A percentile compares a stretch with the other conserved stretches of the same genome.
Evolutionary conservation across 2,329 filamentous ascomycete genomes (phyloP).

Genomic region (Trichoderma sp.): DNA sequence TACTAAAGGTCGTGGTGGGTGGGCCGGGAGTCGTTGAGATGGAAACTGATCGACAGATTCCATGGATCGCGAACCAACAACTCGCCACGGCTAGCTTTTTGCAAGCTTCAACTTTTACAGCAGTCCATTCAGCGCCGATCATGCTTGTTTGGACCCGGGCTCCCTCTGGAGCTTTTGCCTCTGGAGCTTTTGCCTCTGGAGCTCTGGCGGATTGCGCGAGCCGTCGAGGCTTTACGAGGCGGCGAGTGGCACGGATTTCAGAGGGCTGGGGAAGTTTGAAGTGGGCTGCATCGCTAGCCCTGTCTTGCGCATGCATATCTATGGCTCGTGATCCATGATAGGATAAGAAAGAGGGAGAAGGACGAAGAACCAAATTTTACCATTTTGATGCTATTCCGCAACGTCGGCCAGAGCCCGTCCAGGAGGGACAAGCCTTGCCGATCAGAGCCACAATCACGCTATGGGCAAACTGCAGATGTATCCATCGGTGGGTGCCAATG

Average conservation of each 20-base stretch:
- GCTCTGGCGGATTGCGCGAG: neutral
- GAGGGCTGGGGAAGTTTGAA: neutral
- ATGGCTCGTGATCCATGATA: constrained; percentile 6
- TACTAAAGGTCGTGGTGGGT: constrained; percentile 8
- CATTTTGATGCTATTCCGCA: neutral
- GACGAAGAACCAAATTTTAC: neutral
- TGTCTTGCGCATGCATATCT: constrained; percentile 17
- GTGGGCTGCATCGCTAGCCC: neutral
- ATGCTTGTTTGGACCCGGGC: neutral
- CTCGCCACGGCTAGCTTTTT: neutral
- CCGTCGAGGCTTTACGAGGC: neutral
- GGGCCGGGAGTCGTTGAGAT: constrained; percentile 11
- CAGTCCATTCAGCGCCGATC: neutral
- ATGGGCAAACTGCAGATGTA: constrained; percentile 2
- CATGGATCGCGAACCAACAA: neutral
- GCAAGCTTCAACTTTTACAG: neutral
- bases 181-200: neutral
- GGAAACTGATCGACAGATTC: constrained; percentile 14
- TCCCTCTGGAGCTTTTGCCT: neutral
- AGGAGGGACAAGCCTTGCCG: constrained; percentile 1
- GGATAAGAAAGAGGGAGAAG: neutral
- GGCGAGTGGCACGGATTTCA: neutral
- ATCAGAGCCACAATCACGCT: constrained; percentile 18
- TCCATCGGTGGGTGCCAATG: neutral
- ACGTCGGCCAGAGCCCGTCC: neutral